phyloP scores from a whole-genome alignment of 2,329 filamentous ascomycete genomes.

The Trichoderma sp. region DNA sequence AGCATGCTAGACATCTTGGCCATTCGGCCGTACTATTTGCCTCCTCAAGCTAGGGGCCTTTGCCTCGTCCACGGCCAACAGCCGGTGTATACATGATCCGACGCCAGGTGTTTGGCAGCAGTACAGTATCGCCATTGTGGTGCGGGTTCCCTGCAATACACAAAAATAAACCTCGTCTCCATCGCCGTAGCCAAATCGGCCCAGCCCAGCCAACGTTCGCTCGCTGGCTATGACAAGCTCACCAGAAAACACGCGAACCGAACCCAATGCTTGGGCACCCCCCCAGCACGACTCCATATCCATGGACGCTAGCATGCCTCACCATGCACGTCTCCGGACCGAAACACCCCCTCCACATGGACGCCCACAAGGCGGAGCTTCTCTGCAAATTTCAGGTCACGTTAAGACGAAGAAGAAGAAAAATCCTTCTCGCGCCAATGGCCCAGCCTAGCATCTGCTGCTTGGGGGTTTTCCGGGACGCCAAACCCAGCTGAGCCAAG shows the following conservation, averaged over 20 bases:
- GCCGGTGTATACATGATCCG: neutral
- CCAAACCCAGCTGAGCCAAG: neutral
- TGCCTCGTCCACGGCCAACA: slow-evolving; percentile 1
- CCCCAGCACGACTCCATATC: slow-evolving; percentile 5
- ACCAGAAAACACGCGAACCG: neutral
- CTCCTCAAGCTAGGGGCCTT: neutral
- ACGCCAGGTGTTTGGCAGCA: neutral
- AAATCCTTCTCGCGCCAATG: neutral
- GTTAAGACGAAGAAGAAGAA: neutral
- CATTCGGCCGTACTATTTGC: slow-evolving; percentile 18
- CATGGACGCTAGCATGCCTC: slow-evolving; percentile 8
- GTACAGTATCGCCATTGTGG: neutral
- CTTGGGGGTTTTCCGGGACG: slow-evolving; percentile 10
- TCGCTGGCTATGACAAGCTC: neutral
- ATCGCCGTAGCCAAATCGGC: neutral
- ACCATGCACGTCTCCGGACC: slow-evolving; percentile 25
- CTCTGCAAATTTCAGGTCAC: slow-evolving; percentile 21
- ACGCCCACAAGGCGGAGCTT: slow-evolving; percentile 20
- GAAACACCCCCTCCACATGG: slow-evolving; percentile 21
- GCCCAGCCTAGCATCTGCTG: neutral
- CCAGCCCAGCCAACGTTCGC: neutral
- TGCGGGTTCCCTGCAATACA: neutral
- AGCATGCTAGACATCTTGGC: neutral
- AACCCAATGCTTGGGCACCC: slow-evolving; percentile 22
- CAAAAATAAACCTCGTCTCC: neutral